Evolutionary conservation across 257 asterid species (phyloP).

Genomic region (Nicotiana obtusifolia): DNA sequence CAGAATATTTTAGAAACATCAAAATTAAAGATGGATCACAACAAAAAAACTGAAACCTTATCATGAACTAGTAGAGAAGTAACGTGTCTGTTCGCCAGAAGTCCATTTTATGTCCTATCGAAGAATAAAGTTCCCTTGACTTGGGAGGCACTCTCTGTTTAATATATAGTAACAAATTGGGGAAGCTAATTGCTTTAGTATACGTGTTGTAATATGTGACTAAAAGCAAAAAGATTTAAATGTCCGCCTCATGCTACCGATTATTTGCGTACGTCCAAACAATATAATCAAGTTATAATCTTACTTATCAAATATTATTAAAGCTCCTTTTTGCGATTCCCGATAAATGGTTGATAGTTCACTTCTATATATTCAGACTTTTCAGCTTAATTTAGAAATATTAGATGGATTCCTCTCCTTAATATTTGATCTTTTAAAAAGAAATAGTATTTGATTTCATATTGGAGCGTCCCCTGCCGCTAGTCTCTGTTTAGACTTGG

Average conservation of each 20-base stretch:
- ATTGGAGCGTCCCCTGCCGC: not conserved
- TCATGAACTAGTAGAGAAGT: not conserved
- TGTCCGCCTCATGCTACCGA: conserved; percentile 18
- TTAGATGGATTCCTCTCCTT: not conserved
- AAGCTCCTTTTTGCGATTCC: not conserved
- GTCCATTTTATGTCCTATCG: not conserved
- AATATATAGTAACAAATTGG: not conserved
- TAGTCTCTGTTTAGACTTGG: not conserved
- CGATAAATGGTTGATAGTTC: not conserved
- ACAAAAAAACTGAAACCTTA: not conserved
- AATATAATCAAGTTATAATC: not conserved
- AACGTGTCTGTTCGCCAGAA: not conserved
- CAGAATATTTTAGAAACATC: not conserved
- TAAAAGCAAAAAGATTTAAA: not conserved
- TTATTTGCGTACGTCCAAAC: not conserved
- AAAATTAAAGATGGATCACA: not conserved
- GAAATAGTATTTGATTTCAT: not conserved
- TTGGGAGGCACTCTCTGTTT: not conserved
- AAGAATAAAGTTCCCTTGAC: conserved; percentile 13
- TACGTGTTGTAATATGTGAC: not conserved
- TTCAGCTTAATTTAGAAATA: not conserved
- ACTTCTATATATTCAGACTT: not conserved
- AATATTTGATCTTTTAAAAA: not conserved
- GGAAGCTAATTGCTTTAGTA: not conserved
- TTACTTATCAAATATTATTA: not conserved